Evolutionary conservation across 2,329 filamentous ascomycete species (phyloP).

Genomic region (Ceratocystis alfenasii): DNA sequence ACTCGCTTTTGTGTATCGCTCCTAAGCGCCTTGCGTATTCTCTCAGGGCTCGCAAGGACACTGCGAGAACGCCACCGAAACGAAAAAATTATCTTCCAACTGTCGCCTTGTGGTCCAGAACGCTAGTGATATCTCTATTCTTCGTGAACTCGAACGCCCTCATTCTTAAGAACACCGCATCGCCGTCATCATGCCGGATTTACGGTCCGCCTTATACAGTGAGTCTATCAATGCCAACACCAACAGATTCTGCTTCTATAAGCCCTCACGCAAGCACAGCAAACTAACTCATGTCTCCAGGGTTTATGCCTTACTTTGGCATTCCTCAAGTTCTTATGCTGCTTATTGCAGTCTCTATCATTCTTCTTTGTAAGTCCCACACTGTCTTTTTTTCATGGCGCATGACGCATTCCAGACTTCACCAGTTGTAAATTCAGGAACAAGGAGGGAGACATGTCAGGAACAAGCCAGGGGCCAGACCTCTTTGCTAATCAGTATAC

Average conservation of each 20-base stretch:
- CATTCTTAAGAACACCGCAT: neutral
- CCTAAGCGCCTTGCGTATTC: neutral
- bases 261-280: neutral
- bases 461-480: neutral
- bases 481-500: conserved; percentile 6
- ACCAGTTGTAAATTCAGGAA: neutral
- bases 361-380: conserved; percentile 69
- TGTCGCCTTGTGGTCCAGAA: neutral
- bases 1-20: neutral
- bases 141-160: neutral
- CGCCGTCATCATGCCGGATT: neutral
- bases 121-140: neutral
- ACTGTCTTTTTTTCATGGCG: neutral
- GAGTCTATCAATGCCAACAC: neutral
- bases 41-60: neutral
- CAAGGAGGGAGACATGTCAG: neutral
- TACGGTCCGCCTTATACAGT: conserved; percentile 7
- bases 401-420: neutral
- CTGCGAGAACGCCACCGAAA: neutral
- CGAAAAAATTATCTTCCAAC: neutral
- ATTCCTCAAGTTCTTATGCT: conserved; percentile 93
- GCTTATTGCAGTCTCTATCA: conserved; percentile 83
- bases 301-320: conserved; percentile 56
- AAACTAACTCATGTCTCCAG: conserved; percentile 29
- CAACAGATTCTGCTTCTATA: neutral